Evolutionary conservation across 2,329 filamentous ascomycete genomes (phyloP), one percentile per base, ranked within the genome.

Genomic region (Arthroderma uncinatum): DNA sequence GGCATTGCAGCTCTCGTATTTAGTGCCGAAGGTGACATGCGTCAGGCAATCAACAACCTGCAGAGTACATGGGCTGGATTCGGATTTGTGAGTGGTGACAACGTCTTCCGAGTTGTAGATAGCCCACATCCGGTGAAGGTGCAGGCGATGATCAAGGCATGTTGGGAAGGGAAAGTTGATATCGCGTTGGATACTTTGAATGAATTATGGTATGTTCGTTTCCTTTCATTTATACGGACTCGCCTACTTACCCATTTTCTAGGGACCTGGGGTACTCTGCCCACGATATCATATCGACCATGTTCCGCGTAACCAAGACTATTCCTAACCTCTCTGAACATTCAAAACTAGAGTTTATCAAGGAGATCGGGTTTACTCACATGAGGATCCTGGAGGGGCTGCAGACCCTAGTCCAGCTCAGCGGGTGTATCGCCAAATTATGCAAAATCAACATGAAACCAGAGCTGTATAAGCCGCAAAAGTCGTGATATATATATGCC

Each of bases 381-480:
- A 98, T 98, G 93, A 91, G 94, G 71, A 92, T 98, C 57, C 77
- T 98, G n/a, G 93, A 98, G 69, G 93, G 93, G 30, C 89, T 98
- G 23, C 92, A 97, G 74, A 96, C 92, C 6, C 80, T 96, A 61
- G 79, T 98, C 58, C 93, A 98, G 73, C 79, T 98, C 48, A 94
- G 89, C 67, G 93, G 92, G 9, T 97, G 92, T 69, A 80, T 98
- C 21, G 90, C 89, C 14, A 85, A 92, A 65, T 78, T 98, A 57
- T 93, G 89, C 75, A 95, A 87, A 77, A 85, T 97, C 70, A 96
- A 96, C 72, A 97, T 98, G 92, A 88, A 95, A 67, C 87, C 89
- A 2, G 85, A 87, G 69, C 80, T 86, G 60, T 96, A 96, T 68
- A 77, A 74, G 39, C 70, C 77, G 4, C 71, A 73, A 7, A 68